phyloP scores from a whole-genome alignment of 75 land plant species.

The Sequoiadendron giganteum region DNA sequence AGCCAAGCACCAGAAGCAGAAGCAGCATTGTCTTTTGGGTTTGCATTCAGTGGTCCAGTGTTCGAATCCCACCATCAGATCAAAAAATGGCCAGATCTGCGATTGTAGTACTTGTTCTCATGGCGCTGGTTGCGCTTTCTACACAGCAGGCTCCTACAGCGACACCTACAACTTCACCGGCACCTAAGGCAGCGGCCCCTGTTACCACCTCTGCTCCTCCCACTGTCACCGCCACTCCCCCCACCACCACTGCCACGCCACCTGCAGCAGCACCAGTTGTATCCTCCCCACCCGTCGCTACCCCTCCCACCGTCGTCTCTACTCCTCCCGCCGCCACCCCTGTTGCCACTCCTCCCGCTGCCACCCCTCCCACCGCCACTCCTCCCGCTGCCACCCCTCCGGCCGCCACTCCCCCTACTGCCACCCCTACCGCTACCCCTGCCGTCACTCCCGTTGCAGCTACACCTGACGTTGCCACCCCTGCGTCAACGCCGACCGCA shows the following conservation, averaged over 20 bases:
- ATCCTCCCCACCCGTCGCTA: not conserved
- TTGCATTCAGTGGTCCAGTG: not conserved
- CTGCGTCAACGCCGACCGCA: not conserved
- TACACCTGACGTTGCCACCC: not conserved
- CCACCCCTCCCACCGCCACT: not conserved
- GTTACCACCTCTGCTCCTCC: not conserved
- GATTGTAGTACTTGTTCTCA: not conserved
- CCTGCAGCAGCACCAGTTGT: not conserved
- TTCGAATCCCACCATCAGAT: not conserved
- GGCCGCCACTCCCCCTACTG: not conserved
- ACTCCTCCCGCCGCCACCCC: not conserved
- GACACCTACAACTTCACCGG: not conserved
- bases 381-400: not conserved
- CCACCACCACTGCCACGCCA: not conserved
- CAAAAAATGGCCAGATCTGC: constrained; percentile 1
- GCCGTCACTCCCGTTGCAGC: not conserved
- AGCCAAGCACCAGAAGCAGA: not conserved
- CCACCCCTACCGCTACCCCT: not conserved
- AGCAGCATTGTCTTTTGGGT: not conserved
- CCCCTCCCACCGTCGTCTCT: not conserved
- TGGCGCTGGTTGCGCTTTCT: not conserved
- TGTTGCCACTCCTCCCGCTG: not conserved
- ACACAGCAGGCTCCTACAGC: not conserved
- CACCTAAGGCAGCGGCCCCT: not conserved
- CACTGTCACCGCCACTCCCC: not conserved